Evolutionary conservation across 2,329 filamentous ascomycete genomes (phyloP).

Genomic region (Zymoseptoria crescenta): DNA sequence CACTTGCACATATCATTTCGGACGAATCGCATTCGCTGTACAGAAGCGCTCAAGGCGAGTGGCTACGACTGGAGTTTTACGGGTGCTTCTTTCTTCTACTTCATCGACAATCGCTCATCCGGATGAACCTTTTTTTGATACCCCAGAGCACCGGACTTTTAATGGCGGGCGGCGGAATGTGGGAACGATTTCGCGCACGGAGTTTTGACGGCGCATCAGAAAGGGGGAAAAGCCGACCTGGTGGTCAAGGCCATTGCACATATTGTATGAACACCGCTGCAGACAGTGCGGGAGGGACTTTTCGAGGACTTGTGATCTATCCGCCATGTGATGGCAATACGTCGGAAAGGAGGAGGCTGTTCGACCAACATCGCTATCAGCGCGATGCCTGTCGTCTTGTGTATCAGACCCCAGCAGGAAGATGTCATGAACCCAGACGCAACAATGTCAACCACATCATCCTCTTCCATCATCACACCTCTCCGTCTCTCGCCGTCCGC

Average conservation of each 20-base stretch:
- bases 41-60: constrained; percentile 5
- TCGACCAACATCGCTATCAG: neutral
- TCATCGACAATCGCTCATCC: constrained; percentile 28
- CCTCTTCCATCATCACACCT: neutral
- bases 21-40: constrained; percentile 6
- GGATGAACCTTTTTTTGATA: constrained; percentile 23
- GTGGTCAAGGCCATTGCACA: constrained; percentile 2
- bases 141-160: constrained; percentile 13
- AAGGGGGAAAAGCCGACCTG: constrained; percentile 1
- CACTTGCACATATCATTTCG: neutral
- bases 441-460: neutral
- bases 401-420: neutral
- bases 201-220: constrained; percentile 6
- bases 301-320: constrained; percentile 1
- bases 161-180: constrained; percentile 1
- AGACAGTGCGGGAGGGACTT: neutral
- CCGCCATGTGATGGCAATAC: constrained; percentile 1
- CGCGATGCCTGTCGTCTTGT: neutral
- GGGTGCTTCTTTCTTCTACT: constrained; percentile 13
- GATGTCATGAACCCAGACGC: neutral
- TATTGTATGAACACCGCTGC: constrained; percentile 8
- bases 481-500: neutral
- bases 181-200: constrained; percentile 7
- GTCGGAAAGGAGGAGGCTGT: neutral
- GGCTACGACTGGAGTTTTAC: neutral